phyloP scores from a whole-genome alignment of 2,329 filamentous ascomycete genomes.

The Microsporum audouinii region DNA sequence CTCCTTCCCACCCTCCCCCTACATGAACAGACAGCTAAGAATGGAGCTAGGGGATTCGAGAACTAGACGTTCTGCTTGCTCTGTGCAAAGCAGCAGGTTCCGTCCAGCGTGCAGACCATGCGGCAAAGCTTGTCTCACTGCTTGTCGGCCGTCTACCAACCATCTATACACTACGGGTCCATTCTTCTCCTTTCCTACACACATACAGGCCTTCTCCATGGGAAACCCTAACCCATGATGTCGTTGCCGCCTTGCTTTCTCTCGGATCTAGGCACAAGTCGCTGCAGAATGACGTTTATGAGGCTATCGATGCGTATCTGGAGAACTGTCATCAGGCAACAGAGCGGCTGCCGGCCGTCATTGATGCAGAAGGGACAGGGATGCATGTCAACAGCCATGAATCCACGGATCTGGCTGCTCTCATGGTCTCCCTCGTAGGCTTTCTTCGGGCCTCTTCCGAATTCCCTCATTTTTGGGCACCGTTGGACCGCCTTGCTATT shows the following conservation, averaged over 20 bases:
- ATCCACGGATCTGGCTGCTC: conserved; percentile 57
- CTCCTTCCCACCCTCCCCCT: background rate
- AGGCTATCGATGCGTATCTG: conserved; percentile 61
- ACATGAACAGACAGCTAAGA: background rate
- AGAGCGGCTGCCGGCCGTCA: conserved; percentile 42
- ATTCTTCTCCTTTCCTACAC: conserved; percentile 69
- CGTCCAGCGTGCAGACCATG: conserved; percentile 58
- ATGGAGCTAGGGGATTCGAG: conserved; percentile 57
- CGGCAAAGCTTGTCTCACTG: conserved; percentile 66
- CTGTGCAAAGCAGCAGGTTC: conserved; percentile 80
- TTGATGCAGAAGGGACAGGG: conserved; percentile 44
- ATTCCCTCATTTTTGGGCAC: conserved; percentile 69
- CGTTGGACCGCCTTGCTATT: conserved; percentile 60
- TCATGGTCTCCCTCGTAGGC: conserved; percentile 76
- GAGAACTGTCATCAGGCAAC: conserved; percentile 56
- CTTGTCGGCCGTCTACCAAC: conserved; percentile 77
- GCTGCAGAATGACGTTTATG: conserved; percentile 54
- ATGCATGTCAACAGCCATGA: conserved; percentile 39
- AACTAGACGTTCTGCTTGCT: conserved; percentile 83
- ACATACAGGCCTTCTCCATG: conserved; percentile 78
- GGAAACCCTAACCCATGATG: conserved; percentile 66
- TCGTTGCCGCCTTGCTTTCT: conserved; percentile 70
- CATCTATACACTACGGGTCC: conserved; percentile 66
- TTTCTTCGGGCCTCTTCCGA: conserved; percentile 75
- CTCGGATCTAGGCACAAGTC: conserved; percentile 62